Evolutionary conservation across 352 stramenopile genomes (phyloP).

Genomic region (Phytophthora multivora): DNA sequence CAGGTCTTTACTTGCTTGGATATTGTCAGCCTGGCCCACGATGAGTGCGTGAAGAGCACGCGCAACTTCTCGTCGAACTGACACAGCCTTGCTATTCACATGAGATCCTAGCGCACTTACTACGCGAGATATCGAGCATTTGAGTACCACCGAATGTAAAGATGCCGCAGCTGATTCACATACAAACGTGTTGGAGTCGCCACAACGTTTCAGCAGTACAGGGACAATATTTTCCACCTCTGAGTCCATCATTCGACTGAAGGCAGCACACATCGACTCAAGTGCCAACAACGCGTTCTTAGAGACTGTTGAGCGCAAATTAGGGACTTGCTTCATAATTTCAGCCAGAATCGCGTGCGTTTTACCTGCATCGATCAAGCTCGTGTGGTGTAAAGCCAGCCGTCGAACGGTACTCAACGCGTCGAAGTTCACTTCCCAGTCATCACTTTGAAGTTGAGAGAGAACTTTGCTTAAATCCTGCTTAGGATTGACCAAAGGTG

Average conservation of each 20-base stretch:
- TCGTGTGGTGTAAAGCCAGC: constrained; percentile 55
- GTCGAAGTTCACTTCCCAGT: constrained; percentile 76
- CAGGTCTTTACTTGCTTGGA: constrained; percentile 47
- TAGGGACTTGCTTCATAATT: constrained; percentile 67
- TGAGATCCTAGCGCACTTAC: constrained; percentile 49
- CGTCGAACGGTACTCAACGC: constrained; percentile 62
- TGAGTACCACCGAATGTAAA: constrained; percentile 51
- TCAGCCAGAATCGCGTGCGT: constrained; percentile 51
- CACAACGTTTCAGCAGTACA: constrained; percentile 65
- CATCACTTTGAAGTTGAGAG: constrained; percentile 38
- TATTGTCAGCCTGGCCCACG: constrained; percentile 38
- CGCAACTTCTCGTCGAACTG: constrained; percentile 68
- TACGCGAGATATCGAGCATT: constrained; percentile 60
- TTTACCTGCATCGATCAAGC: constrained; percentile 44
- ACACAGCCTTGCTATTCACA: constrained; percentile 48
- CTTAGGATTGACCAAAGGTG: constrained; percentile 58
- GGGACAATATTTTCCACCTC: constrained; percentile 68
- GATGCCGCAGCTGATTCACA: constrained; percentile 60
- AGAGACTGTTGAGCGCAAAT: constrained; percentile 70
- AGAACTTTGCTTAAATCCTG: constrained; percentile 52
- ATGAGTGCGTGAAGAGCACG: constrained; percentile 59
- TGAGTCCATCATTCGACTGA: constrained; percentile 54
- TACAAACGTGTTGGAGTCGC: constrained; percentile 78
- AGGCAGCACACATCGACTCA: constrained; percentile 56
- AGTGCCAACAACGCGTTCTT: constrained; percentile 82